Evolutionary conservation across 2,329 filamentous ascomycete species (phyloP), one percentile per base, ranked within the genome.

Genomic region (Dactylonectria macrodidyma): DNA sequence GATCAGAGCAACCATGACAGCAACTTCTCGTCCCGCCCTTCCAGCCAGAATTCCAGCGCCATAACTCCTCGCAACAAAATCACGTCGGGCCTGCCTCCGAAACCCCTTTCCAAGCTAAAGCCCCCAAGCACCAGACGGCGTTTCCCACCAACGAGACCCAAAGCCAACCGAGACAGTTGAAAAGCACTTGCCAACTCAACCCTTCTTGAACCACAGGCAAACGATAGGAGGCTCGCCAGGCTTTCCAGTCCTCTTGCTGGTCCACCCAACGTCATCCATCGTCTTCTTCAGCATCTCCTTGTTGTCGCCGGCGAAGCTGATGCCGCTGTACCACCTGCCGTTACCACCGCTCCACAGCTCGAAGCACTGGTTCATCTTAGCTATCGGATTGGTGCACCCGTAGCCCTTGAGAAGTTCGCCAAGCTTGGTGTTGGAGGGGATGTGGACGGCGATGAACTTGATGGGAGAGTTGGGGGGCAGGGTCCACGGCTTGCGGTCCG

Each of bases 131-230:
- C 26, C 2, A 47, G 2, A 2, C 34, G 12, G 6, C 5, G 6
- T 34, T 19, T 12, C 1, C 33, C 14, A 14, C 5, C 46, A 11
- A 11, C 58, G 2, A n/a, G 14, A 16, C 4, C 26, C 11, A 6
- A 12, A 16, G 9, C 38, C 22, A 11, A 58, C 33, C 24, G 11
- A 19, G n/a, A 26, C 41, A 14, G 24, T 46, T 36, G 5, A 14
- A 26, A 24, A 34, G 26, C 4, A 30, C 4, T 30, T 19, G 22
- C 16, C 8, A 14, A 12, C 26, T 80, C 70, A 88, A 56, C 83
- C 85, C 77, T 88, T 89, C 19, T 85, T 87, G 62, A 90, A 81
- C 83, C 88, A 91, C 16, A 91, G 69, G 77, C 88, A 90, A n/a
- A 90, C 86, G 3, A 90, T 84, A 0, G 86, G 86, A 78, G 86